Base-by-base conservation (phyloP, 257 asterid species). In the Petunia axillaris region DNA sequence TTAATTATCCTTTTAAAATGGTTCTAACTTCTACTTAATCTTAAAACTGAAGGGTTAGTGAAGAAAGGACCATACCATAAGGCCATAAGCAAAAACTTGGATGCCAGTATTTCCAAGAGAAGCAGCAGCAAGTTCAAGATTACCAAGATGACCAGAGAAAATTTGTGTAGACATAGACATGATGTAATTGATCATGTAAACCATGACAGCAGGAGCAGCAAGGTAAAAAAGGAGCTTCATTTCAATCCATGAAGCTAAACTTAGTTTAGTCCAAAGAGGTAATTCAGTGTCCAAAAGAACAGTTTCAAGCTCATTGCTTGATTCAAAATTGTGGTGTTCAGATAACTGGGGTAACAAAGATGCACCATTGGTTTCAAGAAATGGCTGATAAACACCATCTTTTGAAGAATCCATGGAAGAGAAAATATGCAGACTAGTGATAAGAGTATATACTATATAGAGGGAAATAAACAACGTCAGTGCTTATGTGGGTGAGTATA, bases 61-160 rank as follows among this genome's bases (percentile, higher is more conserved):
- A 52, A 52, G 57, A 52, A 52, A 52, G 57, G 11, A 48, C 0
- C 35, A 48, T 82, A 82, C 85, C 85, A 82, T 82, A 15, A 82
- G 74, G 13, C 85, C 85, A 46, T 82, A 79, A 5, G 82, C 76
- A 15, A 82, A 82, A 62, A 75, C 66, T 60, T 82, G 85, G 50
- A 82, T 66, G 15, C 85, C 85, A 35, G 52, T 78, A 57, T 78
- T 71, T 44, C 82, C 82, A 48, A 82, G 81, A 37, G 85, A 82
- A 15, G 85, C 81, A 37, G 85, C 85, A 44, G 85, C 85, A 11
- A 76, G 81, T 16, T 82, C 81, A 46, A 82, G 85, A 67, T 82
- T 82, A 25, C 81, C 81, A 48, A 82, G 64, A 25, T 82, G 78
- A 5, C 81, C 84, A 10, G 84, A 75, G 36, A 81, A 64, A 36